Base-by-base conservation (phyloP, 2,329 filamentous ascomycete species). In the Stagonosporopsis vannaccii region DNA sequence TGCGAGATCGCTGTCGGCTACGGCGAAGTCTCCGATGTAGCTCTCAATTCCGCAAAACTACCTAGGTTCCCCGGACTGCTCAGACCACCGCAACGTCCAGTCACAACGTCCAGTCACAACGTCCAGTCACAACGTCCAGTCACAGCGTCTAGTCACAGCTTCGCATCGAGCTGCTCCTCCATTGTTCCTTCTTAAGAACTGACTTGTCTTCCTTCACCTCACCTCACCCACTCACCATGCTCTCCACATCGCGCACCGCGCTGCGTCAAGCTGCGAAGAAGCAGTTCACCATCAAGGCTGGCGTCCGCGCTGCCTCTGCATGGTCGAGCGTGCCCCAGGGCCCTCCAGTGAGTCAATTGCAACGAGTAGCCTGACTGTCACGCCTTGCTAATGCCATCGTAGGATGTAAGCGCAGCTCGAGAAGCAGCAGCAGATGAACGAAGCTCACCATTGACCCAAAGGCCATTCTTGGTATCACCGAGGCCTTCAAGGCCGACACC, bases 401-500 rank as follows among this genome's bases (percentile, higher is more conserved):
- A 77, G 77, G 72, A 79, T 71, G 74, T 71, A 72, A 65, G 72
- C 67, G 5, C 19, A 22, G 28, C 8, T 26, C 19, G 39, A 30
- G 13, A 25, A 26, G 20, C 32, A 32, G n/a, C 36, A 26, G 8
- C 32, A 57, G 39, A 58, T 35, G 39, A 39, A 45, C 35, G n/a
- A 43, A 58, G 58, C 65, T 70, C 61, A 71, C 63, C 57, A 57
- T 48, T 49, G 46, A 56, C 50, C 58, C 6, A 47, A 75, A 91
- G 89, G 90, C 90, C 74, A 93, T 92, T 81, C 84, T 92, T 56
- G 90, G 91, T 78, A 92, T 99, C 81, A 98, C 95, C 62, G 95
- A 99, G 83, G 95, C 95, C 60, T 99, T 95, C 90, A 99, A 98
- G 86, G 93, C 93, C 79, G 95, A 99, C 78, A 85, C 84, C 73